Conservation (phyloP, 495 filamentous ascomycete species). For the Xylaria acuta region DNA sequence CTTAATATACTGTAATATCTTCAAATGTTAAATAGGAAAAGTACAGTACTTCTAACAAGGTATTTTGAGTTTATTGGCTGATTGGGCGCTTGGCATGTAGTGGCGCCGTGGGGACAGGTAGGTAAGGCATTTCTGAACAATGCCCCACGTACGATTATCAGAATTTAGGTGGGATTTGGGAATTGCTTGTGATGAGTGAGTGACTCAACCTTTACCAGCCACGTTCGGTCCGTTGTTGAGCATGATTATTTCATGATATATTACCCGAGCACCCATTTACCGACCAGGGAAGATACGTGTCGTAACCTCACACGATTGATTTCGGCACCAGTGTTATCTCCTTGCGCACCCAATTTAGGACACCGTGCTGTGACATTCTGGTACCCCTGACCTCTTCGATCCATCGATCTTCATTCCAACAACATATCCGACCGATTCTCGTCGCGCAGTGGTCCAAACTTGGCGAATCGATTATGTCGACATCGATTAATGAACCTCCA, state of each 20-base stretch:
- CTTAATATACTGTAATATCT: not conserved
- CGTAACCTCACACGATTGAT: not conserved
- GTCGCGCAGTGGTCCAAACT: not conserved
- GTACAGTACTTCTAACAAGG: not conserved
- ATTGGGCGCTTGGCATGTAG: not conserved
- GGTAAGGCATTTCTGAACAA: too few species aligned
- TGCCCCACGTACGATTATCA: constrained; percentile 19
- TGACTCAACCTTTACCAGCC: constrained; percentile 20
- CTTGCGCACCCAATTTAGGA: not conserved
- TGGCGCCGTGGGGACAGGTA: not conserved
- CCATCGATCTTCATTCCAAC: not conserved
- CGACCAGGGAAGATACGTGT: not conserved
- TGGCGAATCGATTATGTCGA: constrained; percentile 18
- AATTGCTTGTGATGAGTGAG: constrained; percentile 23
- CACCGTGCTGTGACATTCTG: not conserved
- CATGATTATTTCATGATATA: constrained; percentile 1
- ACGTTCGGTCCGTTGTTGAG: not conserved
- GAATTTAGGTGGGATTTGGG: constrained; percentile 15
- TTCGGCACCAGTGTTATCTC: not conserved
- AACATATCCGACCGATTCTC: not conserved
- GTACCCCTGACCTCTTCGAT: not conserved
- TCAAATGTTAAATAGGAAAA: not conserved
- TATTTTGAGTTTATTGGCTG: not conserved
- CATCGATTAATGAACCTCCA: constrained; percentile 4
- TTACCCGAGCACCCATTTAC: not conserved